Evolutionary conservation across 441 rosid species (phyloP).

Genomic region (Manihot esculenta): DNA sequence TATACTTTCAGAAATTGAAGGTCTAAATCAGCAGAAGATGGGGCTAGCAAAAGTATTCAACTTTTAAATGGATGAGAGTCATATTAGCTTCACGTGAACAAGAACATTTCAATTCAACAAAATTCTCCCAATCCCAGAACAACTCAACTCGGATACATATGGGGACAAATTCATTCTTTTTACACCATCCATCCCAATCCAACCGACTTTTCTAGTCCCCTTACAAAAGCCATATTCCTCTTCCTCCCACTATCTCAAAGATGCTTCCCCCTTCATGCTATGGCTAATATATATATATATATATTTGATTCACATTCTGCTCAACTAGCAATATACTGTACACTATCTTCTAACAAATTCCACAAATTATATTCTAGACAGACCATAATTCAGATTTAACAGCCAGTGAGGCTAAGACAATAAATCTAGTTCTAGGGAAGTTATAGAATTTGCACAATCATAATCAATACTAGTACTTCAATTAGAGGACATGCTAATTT

Average conservation of each 20-base stretch:
- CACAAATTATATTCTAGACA: too few relatives aligned
- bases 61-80: neutral
- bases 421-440: too few relatives aligned
- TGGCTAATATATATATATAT: neutral
- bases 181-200: constrained; percentile 7
- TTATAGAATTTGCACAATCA: too few relatives aligned
- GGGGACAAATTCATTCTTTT: constrained; percentile 15
- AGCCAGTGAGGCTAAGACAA: too few relatives aligned
- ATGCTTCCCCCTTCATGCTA: neutral
- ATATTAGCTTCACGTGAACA: constrained; percentile 11
- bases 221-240: constrained; percentile 3
- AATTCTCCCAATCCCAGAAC: neutral
- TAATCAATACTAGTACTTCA: too few relatives aligned
- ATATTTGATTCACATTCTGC: neutral
- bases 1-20: neutral
- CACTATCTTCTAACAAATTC: too few relatives aligned
- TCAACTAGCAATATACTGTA: neutral
- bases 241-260: neutral
- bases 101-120: constrained; percentile 7
- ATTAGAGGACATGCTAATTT: neutral
- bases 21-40: neutral
- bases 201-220: neutral
- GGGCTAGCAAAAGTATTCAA: neutral
- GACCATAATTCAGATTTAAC: too few relatives aligned
- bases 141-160: neutral